phyloP scores from a whole-genome alignment of 352 stramenopile genomes.

The Globisporangium cystogenes region DNA sequence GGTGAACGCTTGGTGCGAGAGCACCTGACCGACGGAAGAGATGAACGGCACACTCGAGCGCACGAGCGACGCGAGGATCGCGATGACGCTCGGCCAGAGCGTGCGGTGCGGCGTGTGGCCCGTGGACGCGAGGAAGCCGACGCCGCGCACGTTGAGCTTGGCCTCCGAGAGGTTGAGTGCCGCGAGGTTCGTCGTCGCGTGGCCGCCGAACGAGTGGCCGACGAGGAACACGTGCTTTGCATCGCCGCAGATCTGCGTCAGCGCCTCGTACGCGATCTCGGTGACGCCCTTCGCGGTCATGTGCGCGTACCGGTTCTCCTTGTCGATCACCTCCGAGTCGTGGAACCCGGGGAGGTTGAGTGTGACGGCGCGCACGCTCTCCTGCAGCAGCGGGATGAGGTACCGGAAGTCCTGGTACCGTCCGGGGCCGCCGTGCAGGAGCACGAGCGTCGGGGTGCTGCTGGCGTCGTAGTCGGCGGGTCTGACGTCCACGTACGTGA shows the following conservation, averaged over 20 bases:
- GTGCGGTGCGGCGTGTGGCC: conserved; percentile 4
- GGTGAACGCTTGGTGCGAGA: conserved; percentile 14
- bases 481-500: conserved; percentile 37
- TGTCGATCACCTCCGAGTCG: conserved; percentile 19
- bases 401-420: conserved; percentile 62
- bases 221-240: conserved; percentile 41
- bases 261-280: conserved; percentile 16
- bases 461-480: not conserved
- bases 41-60: conserved; percentile 12
- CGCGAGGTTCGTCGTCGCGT: conserved; percentile 40
- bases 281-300: conserved; percentile 12
- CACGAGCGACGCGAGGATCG: conserved; percentile 12
- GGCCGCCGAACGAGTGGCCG: conserved; percentile 62
- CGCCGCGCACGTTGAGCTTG: conserved; percentile 17
- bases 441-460: conserved; percentile 11
- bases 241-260: conserved; percentile 15
- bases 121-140: conserved; percentile 25
- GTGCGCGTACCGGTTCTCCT: conserved; percentile 17
- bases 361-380: conserved; percentile 34
- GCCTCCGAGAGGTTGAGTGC: conserved; percentile 12
- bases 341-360: conserved; percentile 64
- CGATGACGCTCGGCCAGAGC: not conserved
- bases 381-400: conserved; percentile 42
- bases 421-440: conserved; percentile 58
- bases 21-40: conserved; percentile 2